phyloP scores from a whole-genome alignment of 2,329 filamentous ascomycete species.

The Leptographium wingfieldii region DNA sequence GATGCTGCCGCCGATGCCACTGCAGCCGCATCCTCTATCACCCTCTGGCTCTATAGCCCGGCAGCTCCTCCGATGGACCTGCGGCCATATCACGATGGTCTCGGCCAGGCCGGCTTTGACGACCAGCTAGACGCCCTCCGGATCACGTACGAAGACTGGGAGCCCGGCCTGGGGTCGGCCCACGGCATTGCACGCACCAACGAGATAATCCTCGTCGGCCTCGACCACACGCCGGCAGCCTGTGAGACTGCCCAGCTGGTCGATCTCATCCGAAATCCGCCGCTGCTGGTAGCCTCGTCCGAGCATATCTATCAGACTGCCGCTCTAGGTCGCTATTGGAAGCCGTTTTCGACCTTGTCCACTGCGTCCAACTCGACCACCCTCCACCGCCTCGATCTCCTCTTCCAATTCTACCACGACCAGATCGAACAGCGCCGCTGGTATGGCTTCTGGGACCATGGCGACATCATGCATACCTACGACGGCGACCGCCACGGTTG shows the following conservation, averaged over 20 bases:
- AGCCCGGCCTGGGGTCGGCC: slow-evolving; percentile 40
- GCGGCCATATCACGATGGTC: slow-evolving; percentile 43
- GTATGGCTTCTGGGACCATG: slow-evolving; percentile 52
- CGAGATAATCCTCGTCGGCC: slow-evolving; percentile 40
- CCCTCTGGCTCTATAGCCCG: slow-evolving; percentile 49
- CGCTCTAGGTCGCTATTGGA: slow-evolving; percentile 44
- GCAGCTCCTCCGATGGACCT: slow-evolving; percentile 41
- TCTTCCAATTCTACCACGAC: slow-evolving; percentile 40
- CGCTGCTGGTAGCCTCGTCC: slow-evolving; percentile 27
- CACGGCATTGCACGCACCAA: slow-evolving; percentile 46
- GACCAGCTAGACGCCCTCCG: slow-evolving; percentile 47
- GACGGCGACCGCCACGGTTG: slow-evolving; percentile 45
- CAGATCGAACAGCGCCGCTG: slow-evolving; percentile 45
- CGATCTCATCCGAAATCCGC: neutral
- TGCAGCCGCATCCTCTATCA: slow-evolving; percentile 31
- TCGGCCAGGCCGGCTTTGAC: slow-evolving; percentile 41
- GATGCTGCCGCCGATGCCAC: slow-evolving; percentile 30
- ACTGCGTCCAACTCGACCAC: slow-evolving; percentile 12
- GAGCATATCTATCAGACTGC: slow-evolving; percentile 33
- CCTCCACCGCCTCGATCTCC: slow-evolving; percentile 43
- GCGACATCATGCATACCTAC: slow-evolving; percentile 52
- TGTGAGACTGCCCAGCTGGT: neutral
- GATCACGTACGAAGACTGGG: slow-evolving; percentile 52
- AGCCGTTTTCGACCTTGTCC: slow-evolving; percentile 19
- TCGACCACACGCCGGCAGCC: slow-evolving; percentile 35